Evolutionary conservation across 306 rosid genomes (phyloP).

Genomic region (Trifolium dubium): DNA sequence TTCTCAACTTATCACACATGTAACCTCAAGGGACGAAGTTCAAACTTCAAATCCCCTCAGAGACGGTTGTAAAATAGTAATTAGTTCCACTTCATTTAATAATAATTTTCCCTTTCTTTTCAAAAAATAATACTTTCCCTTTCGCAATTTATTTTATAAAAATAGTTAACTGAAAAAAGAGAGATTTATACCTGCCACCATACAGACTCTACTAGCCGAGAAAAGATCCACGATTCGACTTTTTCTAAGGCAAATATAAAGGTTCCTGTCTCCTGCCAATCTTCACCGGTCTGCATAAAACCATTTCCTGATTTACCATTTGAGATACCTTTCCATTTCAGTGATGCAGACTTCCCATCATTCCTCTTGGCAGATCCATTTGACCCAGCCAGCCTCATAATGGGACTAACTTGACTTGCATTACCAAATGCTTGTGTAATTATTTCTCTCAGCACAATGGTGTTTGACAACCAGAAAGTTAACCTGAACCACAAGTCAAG

Average conservation of each 20-base stretch:
- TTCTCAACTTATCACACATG: constrained; percentile 17
- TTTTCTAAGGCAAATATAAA: constrained; percentile 71
- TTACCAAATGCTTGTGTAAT: constrained; percentile 74
- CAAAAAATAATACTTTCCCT: too few relatives aligned
- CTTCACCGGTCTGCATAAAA: constrained; percentile 56
- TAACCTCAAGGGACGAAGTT: neutral
- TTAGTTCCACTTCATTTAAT: neutral
- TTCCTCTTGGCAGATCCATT: constrained; percentile 54
- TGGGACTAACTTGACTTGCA: constrained; percentile 59
- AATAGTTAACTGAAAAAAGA: too few relatives aligned
- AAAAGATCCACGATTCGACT: constrained; percentile 96
- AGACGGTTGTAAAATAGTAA: neutral
- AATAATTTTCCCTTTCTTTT: too few relatives aligned
- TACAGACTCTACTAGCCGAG: constrained; percentile 94
- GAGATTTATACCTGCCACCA: constrained; percentile 94
- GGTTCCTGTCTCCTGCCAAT: constrained; percentile 98
- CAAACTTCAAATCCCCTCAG: neutral
- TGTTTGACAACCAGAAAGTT: constrained; percentile 93
- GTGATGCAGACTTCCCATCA: constrained; percentile 53
- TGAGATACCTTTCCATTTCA: constrained; percentile 62
- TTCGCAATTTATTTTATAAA: too few relatives aligned
- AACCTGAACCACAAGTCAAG: constrained; percentile 58
- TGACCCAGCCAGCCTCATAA: constrained; percentile 53
- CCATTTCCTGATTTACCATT: constrained; percentile 60
- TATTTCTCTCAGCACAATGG: constrained; percentile 80